Base-by-base conservation (phyloP, 116 monocot species). In the Cymodocea nodosa region DNA sequence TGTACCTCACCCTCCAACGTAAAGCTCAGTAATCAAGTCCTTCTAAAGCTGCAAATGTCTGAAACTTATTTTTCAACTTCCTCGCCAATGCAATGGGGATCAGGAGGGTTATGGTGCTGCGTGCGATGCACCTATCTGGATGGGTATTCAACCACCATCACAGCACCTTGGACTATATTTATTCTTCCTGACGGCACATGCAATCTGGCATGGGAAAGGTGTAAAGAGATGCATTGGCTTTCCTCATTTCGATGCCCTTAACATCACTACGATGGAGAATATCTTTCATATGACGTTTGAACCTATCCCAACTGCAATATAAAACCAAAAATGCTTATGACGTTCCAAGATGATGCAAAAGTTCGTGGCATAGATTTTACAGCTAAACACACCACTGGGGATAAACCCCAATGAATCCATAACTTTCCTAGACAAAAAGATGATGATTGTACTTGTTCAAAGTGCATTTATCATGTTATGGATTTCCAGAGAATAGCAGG, bases 161-260 rank as follows among this genome's bases (percentile, higher is more conserved):
- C 54, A 16, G 13, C 37, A 54, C n/a, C 30, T 67, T 37, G 34
- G 12, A 65, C 20, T 13, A 10, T 74, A 25, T 64, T 68, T 74
- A 9, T 51, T 77, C 73, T 63, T 74, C 64, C 61, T 74, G 74
- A 56, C 63, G 73, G 59, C 92, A 98, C 97, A 98, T 98, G 82
- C 97, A 98, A 66, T 98, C 89, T 16, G 97, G 92, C 85, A 82
- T 82, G 9, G 97, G 97, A 39, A 86, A 89, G 15, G 76, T 88
- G 62, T 91, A 98, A 18, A 89, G 39, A 10, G 89, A 86, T 20
- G 81, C 77, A 53, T 92, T 67, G 0, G 82, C 67, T 59, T 85
- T 88, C 71, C 89, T 81, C 22, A 78, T 37, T n/a, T 62, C 82
- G 17, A 82, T 23, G 12, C 97, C 97, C 56, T 82, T 91, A n/a